Evolutionary conservation across 495 filamentous ascomycete genomes (phyloP).

Genomic region (Xylaria venustula): DNA sequence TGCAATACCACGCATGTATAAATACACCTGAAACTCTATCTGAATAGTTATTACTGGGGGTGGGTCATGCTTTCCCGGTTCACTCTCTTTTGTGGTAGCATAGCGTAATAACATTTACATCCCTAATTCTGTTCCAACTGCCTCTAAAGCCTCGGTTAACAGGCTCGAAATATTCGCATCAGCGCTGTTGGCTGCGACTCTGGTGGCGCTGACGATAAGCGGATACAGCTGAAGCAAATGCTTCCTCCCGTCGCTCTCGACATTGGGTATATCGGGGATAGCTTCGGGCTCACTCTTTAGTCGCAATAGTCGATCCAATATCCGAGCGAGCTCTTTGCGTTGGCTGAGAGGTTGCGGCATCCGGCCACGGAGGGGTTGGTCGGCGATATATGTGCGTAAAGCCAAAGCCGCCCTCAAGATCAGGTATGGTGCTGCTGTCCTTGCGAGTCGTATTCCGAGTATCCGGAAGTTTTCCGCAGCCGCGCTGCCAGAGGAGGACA

Average conservation of each 20-base stretch:
- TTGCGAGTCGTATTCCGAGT: constrained; percentile 61
- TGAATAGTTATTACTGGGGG: not conserved
- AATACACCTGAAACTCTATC: not conserved
- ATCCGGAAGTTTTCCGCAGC: constrained; percentile 25
- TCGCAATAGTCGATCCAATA: constrained; percentile 61
- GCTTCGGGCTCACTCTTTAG: constrained; percentile 70
- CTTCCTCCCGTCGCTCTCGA: constrained; percentile 54
- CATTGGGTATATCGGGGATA: constrained; percentile 61
- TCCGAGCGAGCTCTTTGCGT: constrained; percentile 70
- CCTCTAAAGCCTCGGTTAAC: constrained; percentile 58
- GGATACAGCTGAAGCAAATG: constrained; percentile 83
- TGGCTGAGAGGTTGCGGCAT: constrained; percentile 88
- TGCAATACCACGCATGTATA: not conserved
- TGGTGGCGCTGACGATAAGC: constrained; percentile 67
- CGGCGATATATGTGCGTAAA: constrained; percentile 78
- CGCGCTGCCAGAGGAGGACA: constrained; percentile 9
- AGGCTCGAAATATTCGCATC: constrained; percentile 61
- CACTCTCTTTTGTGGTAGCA: too few species aligned
- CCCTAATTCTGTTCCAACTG: constrained; percentile 68
- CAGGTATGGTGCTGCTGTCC: constrained; percentile 76
- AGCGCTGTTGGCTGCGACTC: constrained; percentile 62
- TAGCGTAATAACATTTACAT: constrained; percentile 16
- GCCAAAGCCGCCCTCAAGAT: constrained; percentile 79
- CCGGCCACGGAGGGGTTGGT: constrained; percentile 87
- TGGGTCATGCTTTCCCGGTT: too few species aligned